A percentile compares a stretch with the other conserved stretches of the same genome.
Conservation (phyloP, 805 yeast genomes). For the Cyberlindnera euphorbiiphila region DNA sequence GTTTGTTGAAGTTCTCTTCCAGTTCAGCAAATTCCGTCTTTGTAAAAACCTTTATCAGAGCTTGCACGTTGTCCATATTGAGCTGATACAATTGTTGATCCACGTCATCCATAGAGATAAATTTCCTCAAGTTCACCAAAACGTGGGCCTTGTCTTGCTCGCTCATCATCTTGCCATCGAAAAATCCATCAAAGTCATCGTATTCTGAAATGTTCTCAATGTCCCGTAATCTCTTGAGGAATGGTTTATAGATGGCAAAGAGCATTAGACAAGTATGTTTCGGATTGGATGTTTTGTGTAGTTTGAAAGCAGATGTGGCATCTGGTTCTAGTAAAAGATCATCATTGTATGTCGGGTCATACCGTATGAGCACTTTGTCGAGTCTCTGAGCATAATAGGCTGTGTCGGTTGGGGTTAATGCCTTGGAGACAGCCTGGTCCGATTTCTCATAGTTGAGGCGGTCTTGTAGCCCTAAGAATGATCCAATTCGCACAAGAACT, state of each 20-base stretch:
- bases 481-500: conserved; percentile 12
- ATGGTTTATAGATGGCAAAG: conserved; percentile 11
- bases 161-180: conserved; percentile 13
- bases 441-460: conserved; percentile 16
- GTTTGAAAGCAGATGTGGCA: conserved; percentile 13
- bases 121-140: conserved; percentile 18
- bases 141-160: conserved; percentile 26
- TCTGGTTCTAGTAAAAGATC: conserved; percentile 21
- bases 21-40: conserved; percentile 22
- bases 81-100: conserved; percentile 14
- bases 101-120: conserved; percentile 21
- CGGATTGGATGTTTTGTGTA: conserved; percentile 22
- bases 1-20: conserved; percentile 15
- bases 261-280: conserved; percentile 15
- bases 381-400: conserved; percentile 19
- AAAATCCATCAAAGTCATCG: conserved; percentile 18
- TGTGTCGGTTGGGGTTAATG: conserved; percentile 7
- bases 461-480: conserved; percentile 19
- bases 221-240: conserved; percentile 10
- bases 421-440: conserved; percentile 5
- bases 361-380: conserved; percentile 10
- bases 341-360: conserved; percentile 13
- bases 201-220: conserved; percentile 3
- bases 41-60: conserved; percentile 16
- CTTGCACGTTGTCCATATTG: conserved; percentile 11